These are phyloP conservation scores for Cystoisospora suis DNA, from an alignment of 169 alveolate species.

Conservation along the genomic window DNA sequence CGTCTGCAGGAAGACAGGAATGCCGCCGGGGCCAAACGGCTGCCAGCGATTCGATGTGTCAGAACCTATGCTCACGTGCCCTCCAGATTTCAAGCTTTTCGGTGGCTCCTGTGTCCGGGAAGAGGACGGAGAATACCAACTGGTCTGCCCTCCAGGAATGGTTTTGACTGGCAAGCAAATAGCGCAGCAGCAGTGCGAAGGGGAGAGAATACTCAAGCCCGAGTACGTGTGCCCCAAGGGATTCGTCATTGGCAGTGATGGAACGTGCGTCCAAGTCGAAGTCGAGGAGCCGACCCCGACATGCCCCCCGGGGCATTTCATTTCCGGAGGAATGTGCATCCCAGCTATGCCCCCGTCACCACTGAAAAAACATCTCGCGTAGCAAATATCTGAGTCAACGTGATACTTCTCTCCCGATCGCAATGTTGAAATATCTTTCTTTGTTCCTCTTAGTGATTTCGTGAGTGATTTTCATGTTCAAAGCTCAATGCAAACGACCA, in stretches of 20 bases:
- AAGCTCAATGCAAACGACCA: too few species aligned
- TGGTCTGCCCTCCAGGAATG: constrained; percentile 34
- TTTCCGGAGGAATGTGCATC: not conserved
- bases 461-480: too few species aligned
- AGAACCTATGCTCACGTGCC: constrained; percentile 10
- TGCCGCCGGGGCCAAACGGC: constrained; percentile 25
- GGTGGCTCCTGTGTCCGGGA: constrained; percentile 19
- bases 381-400: too few species aligned
- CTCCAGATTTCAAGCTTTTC: not conserved
- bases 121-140: constrained; percentile 3
- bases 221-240: constrained; percentile 16
- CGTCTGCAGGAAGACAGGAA: constrained; percentile 3
- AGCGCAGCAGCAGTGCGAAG: constrained; percentile 4
- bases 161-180: not conserved
- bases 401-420: too few species aligned
- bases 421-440: too few species aligned
- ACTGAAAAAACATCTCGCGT: not conserved
- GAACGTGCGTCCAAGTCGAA: constrained; percentile 16
- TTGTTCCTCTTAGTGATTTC: too few species aligned
- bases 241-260: not conserved
- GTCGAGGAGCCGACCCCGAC: constrained; percentile 14
- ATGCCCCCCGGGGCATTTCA: constrained; percentile 22
- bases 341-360: constrained; percentile 15
- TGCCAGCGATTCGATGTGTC: not conserved
- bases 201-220: constrained; percentile 3